Evolutionary conservation across 345 rosid genomes (phyloP).

Genomic region (Citrus australasica): DNA sequence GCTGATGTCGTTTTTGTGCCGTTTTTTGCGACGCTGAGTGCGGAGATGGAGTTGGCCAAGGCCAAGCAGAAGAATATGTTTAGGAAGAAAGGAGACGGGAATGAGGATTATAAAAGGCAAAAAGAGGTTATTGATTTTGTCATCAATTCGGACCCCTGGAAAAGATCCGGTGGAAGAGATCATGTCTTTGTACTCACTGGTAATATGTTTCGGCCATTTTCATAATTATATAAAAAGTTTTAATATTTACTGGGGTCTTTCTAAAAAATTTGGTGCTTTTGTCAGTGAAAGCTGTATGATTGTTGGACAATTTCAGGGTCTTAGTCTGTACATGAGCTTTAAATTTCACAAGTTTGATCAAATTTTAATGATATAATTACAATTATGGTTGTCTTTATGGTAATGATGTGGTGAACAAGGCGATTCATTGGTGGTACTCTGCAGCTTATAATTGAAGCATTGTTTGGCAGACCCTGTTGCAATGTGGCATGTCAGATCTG

Average conservation of each 20-base stretch:
- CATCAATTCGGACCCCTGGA: constrained; percentile 70
- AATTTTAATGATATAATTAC: neutral
- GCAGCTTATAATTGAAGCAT: constrained; percentile 65
- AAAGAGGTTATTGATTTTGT: constrained; percentile 58
- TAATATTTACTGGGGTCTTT: neutral
- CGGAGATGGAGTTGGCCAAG: constrained; percentile 84
- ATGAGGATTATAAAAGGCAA: constrained; percentile 79
- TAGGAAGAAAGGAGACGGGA: constrained; percentile 58
- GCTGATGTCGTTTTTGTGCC: constrained; percentile 93
- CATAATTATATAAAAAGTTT: neutral
- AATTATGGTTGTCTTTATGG: neutral
- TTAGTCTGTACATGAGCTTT: neutral
- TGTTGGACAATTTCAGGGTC: neutral
- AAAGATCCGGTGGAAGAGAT: constrained; percentile 73
- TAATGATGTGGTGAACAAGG: constrained; percentile 3
- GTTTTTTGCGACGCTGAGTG: constrained; percentile 80
- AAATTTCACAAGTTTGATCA: neutral
- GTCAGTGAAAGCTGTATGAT: neutral
- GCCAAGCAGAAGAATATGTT: constrained; percentile 66
- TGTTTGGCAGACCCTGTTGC: constrained; percentile 99
- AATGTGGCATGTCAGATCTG: constrained; percentile 89
- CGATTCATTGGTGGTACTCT: neutral
- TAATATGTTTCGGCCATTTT: constrained; percentile 7
- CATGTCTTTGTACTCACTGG: constrained; percentile 95
- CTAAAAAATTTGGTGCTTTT: neutral